A percentile compares a stretch with the other conserved stretches of the same genome.
These are phyloP conservation scores for Boletus subcaerulescens DNA, from an alignment of 768 basidiomycete genomes.

Conservation along the genomic window DNA sequence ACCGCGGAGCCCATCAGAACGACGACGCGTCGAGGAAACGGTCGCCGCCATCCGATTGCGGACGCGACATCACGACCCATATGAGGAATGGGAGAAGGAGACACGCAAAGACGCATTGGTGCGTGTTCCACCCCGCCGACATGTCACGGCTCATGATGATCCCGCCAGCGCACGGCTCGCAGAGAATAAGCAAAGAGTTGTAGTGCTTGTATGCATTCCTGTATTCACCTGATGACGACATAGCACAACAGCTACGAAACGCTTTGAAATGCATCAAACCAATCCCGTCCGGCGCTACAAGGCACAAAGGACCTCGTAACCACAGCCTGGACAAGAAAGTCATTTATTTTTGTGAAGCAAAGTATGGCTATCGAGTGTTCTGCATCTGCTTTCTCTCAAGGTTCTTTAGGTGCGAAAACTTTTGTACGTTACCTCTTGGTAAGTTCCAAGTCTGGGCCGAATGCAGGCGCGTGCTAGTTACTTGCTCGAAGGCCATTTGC, in stretches of 20 bases:
- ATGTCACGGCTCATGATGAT: background rate
- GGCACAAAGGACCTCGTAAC: conserved; percentile 47
- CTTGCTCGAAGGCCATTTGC: conserved; percentile 45
- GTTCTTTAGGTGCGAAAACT: conserved; percentile 46
- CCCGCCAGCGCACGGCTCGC: conserved; percentile 38
- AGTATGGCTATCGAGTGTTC: conserved; percentile 27
- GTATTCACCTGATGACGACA: too few relatives aligned
- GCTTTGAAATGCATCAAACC: conserved; percentile 22
- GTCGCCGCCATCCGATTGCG: conserved; percentile 45
- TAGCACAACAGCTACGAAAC: too few relatives aligned
- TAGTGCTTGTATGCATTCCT: too few relatives aligned
- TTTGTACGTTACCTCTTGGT: conserved; percentile 58
- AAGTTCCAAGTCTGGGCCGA: background rate
- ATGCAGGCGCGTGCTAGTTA: background rate
- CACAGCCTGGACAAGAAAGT: conserved; percentile 44
- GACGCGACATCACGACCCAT: conserved; percentile 43
- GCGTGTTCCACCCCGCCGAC: conserved; percentile 8
- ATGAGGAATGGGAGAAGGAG: conserved; percentile 52
- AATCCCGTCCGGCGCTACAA: conserved; percentile 42
- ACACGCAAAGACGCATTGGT: conserved; percentile 47
- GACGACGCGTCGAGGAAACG: conserved; percentile 41
- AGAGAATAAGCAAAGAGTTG: conserved; percentile 21
- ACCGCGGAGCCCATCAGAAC: conserved; percentile 30
- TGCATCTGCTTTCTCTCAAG: background rate
- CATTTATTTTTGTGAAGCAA: conserved; percentile 48